Evolutionary conservation across 331 rosid species (phyloP).

Genomic region (Malus hybrid): DNA sequence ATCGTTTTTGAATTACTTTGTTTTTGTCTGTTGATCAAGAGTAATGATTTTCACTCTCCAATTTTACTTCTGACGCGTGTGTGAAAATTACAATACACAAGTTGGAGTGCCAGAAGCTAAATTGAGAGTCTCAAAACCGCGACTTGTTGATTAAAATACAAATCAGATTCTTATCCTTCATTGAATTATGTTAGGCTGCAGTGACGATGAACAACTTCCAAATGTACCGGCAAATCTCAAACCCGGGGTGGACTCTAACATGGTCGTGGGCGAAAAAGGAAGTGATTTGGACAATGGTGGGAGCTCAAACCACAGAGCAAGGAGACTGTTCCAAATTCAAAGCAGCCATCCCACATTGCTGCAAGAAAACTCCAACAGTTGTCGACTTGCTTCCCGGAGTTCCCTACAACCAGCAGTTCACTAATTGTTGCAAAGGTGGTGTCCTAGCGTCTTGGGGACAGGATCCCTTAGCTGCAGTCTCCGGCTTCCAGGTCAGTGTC

Average conservation of each 20-base stretch:
- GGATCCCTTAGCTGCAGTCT: slow-evolving; percentile 52
- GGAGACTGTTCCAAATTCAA: slow-evolving; percentile 72
- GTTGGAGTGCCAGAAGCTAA: not conserved
- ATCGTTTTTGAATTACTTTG: not conserved
- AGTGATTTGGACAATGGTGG: slow-evolving; percentile 59
- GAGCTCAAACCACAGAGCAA: slow-evolving; percentile 74
- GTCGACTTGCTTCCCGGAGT: slow-evolving; percentile 74
- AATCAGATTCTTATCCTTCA: not conserved
- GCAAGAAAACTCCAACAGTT: slow-evolving; percentile 59
- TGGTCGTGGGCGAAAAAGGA: slow-evolving; percentile 86
- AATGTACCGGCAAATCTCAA: slow-evolving; percentile 50
- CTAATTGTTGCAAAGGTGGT: slow-evolving; percentile 75
- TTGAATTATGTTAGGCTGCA: slow-evolving; percentile 44
- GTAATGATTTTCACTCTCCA: not conserved
- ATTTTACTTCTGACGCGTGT: not conserved
- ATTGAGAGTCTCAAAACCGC: not conserved
- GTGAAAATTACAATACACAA: no score
- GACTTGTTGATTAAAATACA: not conserved
- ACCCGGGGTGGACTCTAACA: slow-evolving; percentile 63
- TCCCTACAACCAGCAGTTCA: slow-evolving; percentile 62
- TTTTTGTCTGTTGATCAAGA: not conserved
- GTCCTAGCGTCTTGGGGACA: slow-evolving; percentile 70
- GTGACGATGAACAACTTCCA: slow-evolving; percentile 72
- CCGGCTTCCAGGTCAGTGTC: slow-evolving; percentile 70
- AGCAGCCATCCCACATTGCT: slow-evolving; percentile 56